Evolutionary conservation across 495 filamentous ascomycete genomes (phyloP).

Genomic region (Trichoderma erinaceum): DNA sequence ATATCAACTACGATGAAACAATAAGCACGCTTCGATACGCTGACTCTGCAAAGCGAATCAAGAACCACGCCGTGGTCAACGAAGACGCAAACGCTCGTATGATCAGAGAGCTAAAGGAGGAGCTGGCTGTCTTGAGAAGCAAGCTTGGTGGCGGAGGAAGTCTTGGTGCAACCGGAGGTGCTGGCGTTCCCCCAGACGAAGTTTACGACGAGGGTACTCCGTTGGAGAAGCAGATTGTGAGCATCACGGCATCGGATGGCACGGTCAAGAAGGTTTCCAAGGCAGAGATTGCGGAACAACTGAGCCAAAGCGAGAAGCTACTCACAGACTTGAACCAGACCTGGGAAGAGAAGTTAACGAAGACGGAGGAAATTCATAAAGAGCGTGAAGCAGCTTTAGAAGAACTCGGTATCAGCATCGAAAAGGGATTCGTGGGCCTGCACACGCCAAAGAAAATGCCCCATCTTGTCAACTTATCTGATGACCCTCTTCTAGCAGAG

Average conservation of each 20-base stretch:
- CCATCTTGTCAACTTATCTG: slow-evolving; percentile 94
- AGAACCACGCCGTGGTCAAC: slow-evolving; percentile 99
- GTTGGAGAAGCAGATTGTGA: slow-evolving; percentile 91
- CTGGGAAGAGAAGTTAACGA: slow-evolving; percentile 93
- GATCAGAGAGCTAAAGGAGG: slow-evolving; percentile 97
- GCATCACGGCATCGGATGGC: slow-evolving; percentile 81
- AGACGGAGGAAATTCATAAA: slow-evolving; percentile 95
- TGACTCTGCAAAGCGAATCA: slow-evolving; percentile 96
- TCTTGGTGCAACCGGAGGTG: slow-evolving; percentile 44
- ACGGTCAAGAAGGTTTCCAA: slow-evolving; percentile 93
- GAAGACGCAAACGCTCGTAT: slow-evolving; percentile 98
- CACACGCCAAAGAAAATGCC: slow-evolving; percentile 98
- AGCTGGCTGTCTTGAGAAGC: slow-evolving; percentile 75
- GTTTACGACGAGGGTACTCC: slow-evolving; percentile 87
- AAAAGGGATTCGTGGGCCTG: slow-evolving; percentile 93
- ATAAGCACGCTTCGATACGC: slow-evolving; percentile 93
- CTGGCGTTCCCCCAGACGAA: slow-evolving; percentile 57
- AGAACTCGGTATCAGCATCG: slow-evolving; percentile 96
- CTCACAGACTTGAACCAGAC: slow-evolving; percentile 96
- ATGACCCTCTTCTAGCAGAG: slow-evolving; percentile 91
- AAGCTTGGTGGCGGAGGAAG: slow-evolving; percentile 60
- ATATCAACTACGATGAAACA: slow-evolving; percentile 99
- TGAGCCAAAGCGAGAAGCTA: slow-evolving; percentile 92
- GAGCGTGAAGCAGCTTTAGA: slow-evolving; percentile 93
- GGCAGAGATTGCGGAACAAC: slow-evolving; percentile 94